phyloP scores from a whole-genome alignment of 768 basidiomycete species.

The Nevesoporus exiguus region DNA sequence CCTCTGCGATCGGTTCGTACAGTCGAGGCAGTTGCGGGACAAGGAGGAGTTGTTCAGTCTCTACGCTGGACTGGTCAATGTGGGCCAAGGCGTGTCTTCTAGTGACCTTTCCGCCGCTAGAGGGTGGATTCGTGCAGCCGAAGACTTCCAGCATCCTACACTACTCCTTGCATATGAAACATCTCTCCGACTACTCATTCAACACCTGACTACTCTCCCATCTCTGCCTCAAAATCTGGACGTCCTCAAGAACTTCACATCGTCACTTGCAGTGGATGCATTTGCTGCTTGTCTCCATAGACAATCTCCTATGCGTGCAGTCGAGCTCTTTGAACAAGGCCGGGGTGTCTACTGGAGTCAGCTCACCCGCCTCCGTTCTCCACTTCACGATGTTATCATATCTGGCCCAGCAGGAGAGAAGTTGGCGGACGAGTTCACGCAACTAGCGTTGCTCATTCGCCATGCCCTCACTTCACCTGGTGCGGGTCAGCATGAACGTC shows the following conservation, averaged over 20 bases:
- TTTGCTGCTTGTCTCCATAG: background rate
- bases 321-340: background rate
- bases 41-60: background rate
- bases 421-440: background rate
- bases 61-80: background rate
- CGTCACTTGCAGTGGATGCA: background rate
- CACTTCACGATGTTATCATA: background rate
- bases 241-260: background rate
- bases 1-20: background rate
- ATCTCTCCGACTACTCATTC: too few relatives aligned
- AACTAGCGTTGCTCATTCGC: background rate
- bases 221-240: background rate
- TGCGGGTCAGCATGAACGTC: background rate
- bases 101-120: background rate
- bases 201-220: background rate
- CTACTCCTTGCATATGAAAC: background rate
- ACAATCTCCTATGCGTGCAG: background rate
- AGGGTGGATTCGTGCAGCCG: conserved; percentile 4
- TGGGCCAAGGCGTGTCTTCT: background rate
- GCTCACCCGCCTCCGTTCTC: background rate
- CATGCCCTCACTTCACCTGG: background rate
- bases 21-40: background rate
- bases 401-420: background rate
- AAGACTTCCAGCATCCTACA: background rate
- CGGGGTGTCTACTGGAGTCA: background rate